These are phyloP conservation scores for Quercus parvula DNA, from an alignment of 306 rosid species.

Conservation along the genomic window DNA sequence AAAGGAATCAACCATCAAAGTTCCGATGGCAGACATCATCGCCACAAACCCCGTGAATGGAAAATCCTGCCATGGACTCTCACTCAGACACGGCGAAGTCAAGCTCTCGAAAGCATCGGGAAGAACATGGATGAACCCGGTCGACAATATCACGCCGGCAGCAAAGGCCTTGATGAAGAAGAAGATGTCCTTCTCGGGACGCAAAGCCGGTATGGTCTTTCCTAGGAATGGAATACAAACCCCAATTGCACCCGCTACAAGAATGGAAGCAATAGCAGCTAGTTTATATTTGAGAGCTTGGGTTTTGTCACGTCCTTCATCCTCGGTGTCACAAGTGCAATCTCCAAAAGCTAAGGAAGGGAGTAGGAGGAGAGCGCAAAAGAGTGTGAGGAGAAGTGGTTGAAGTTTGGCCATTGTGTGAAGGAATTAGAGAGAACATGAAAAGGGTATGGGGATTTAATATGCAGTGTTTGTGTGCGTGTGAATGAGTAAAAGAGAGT, in stretches of 20 bases:
- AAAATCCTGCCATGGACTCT: slow-evolving; percentile 60
- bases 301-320: slow-evolving; percentile 1
- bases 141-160: slow-evolving; percentile 70
- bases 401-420: neutral
- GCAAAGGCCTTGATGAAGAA: slow-evolving; percentile 70
- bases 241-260: slow-evolving; percentile 51
- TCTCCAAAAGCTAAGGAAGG: slow-evolving; percentile 29
- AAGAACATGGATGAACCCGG: slow-evolving; percentile 77
- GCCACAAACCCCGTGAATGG: slow-evolving; percentile 88
- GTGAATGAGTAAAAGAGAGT: no score
- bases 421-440: no score
- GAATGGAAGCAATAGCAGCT: slow-evolving; percentile 15
- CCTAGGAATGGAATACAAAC: slow-evolving; percentile 65
- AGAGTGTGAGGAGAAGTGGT: neutral
- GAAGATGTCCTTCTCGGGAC: slow-evolving; percentile 56
- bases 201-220: slow-evolving; percentile 44
- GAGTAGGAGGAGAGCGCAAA: neutral
- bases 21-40: slow-evolving; percentile 67
- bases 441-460: no score
- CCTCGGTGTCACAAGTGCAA: slow-evolving; percentile 30
- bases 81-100: slow-evolving; percentile 34
- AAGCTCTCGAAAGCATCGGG: slow-evolving; percentile 62
- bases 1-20: slow-evolving; percentile 70
- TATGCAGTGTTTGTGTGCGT: no score
- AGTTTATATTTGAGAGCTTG: slow-evolving; percentile 13